Evolutionary conservation across 345 rosid species (phyloP), one percentile per base, ranked within the genome.

Genomic region (Microthlaspi erraticum): DNA sequence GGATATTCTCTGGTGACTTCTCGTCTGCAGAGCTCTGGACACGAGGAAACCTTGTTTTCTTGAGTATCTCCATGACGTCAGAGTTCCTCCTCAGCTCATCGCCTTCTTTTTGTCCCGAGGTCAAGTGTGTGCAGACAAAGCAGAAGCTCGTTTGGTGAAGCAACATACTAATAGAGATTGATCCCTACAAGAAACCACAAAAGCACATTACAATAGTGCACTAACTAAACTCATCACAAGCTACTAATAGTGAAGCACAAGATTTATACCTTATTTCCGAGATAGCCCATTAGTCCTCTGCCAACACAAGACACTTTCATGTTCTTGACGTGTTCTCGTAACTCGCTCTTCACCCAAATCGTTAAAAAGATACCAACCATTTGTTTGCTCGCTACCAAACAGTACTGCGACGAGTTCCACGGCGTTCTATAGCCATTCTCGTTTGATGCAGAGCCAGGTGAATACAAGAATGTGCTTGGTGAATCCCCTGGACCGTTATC

Each of bases 281-380:
- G 98, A 79, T 94, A 94, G 58, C 99, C 99, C 98, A 91, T 94
- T 77, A 94, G 53, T 71, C 99, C 99, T 85, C 99, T 82, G 46
- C 99, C 99, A 57, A 94, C 93, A 77, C 97, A 88, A 73, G 97
- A 94, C 42, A 94, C 96, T 81, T 94, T 94, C 90, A 91, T 86
- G 87, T 92, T 92, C 66, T 78, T 86, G 60, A 92, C 96, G 49
- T 88, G 85, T 68, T 94, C 97, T 78, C 85, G 77, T 65, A 94
- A 72, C 68, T 94, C 99, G 39, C 90, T 84, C 76, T 89, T 86
- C 74, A 88, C 99, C 99, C 99, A 94, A 41, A 94, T 76, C 1
- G 99, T 94, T 50, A 94, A 83, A 69, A 91, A 92, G 71, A 94
- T 83, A 74, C 99, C 99, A 54, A 94, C 99, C 99, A 94, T 94